Base-by-base conservation (phyloP, 768 basidiomycete species). In the Tephrocybe sp. region DNA sequence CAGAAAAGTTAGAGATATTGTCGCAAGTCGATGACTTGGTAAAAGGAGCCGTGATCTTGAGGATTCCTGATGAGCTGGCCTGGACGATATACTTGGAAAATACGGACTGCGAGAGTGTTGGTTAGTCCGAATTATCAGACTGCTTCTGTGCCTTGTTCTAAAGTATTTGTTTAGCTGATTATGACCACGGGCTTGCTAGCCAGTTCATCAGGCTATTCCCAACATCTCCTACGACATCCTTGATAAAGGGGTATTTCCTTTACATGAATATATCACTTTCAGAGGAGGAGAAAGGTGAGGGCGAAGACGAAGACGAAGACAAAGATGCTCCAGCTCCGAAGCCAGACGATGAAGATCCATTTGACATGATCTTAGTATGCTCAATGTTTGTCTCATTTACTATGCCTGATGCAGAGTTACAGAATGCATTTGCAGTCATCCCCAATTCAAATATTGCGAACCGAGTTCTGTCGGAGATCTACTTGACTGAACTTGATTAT, bases 81-180 rank as follows among this genome's bases (percentile, higher is more conserved):
- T 99, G 97, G 96, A 74, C 69, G 22, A 64, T 88, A 3, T 83
- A 77, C 53, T 72, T 98, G 36, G 92, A 98, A 60, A 78, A 82
- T 53, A 79, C 72, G 47, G 86, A 98, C 62, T 76, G 71, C 31
- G 82, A 81, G 22, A 74, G 74, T 5, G 72, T 90, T 7, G 78
- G 92, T 92, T 60, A 60, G 81, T 65, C n/a, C n/a, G n/a, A n/a
- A n/a, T n/a, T n/a, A n/a, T n/a, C n/a, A n/a, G n/a, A n/a, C n/a
- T 21, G 19, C 27, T 27, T 18, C 49, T 44, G 35, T 15, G 46
- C 4, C 41, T 9, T 25, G 41, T 26, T 18, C 3, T 28, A 38
- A 21, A 38, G 32, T 13, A 30, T 11, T 38, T 25, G 32, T 27
- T 35, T 53, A 90, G 92, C 74, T 55, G 79, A 70, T 9, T 91